Evolutionary conservation across 73 alveolate species (phyloP).

Genomic region (Halteria grandinella): DNA sequence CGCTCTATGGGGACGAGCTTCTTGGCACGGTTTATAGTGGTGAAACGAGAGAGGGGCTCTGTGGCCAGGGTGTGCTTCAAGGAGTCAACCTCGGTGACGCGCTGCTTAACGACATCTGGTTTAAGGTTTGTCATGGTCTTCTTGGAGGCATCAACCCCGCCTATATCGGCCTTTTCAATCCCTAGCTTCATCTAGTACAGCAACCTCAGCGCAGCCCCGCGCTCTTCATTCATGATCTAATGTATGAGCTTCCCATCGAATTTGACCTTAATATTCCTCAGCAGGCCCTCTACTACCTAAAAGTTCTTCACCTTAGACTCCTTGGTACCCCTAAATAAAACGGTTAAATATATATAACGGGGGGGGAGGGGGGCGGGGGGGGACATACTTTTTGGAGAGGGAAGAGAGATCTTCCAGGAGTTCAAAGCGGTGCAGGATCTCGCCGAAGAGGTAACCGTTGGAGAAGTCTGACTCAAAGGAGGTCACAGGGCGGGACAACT

Average conservation of each 20-base stretch:
- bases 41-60: not conserved
- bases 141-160: not conserved
- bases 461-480: conserved; percentile 96
- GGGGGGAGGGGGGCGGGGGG: too few relatives aligned
- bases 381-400: conserved; percentile 85
- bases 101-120: not conserved
- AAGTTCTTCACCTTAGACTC: conserved; percentile 63
- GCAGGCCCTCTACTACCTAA: conserved; percentile 36
- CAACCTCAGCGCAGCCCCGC: conserved; percentile 72
- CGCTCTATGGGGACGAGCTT: conserved; percentile 46
- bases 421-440: conserved; percentile 89
- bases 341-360: not conserved
- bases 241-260: conserved; percentile 62
- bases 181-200: conserved; percentile 59
- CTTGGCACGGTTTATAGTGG: conserved; percentile 41
- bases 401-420: conserved; percentile 82
- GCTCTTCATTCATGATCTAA: conserved; percentile 66
- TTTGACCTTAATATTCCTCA: conserved; percentile 54
- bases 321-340: conserved; percentile 38
- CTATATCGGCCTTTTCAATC: conserved; percentile 7
- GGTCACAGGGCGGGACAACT: conserved; percentile 83
- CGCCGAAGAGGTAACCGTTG: conserved; percentile 97
- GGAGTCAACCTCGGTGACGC: conserved; percentile 22
- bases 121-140: conserved; percentile 14
- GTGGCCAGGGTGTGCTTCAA: conserved; percentile 21